Evolutionary conservation across 345 rosid genomes (phyloP), one percentile per base, ranked within the genome.

Genomic region (Salix udensis): DNA sequence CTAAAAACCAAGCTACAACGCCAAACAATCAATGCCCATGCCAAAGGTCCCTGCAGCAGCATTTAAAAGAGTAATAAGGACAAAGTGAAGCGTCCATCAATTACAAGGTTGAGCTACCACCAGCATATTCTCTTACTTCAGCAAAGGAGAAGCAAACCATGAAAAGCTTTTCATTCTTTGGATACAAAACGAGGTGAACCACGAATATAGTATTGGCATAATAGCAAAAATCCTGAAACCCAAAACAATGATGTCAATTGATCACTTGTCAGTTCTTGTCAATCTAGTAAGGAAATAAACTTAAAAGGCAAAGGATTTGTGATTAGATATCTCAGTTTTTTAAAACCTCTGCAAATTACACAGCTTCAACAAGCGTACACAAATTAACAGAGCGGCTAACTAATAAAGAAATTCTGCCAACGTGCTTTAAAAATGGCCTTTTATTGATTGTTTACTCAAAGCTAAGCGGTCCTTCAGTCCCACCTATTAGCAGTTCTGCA

Each of bases 141-240:
- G 98, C 94, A 87, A 95, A 95, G 23, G 98, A 90, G 85, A 93
- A 93, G 91, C 98, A 95, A 82, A 93, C 92, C 98, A 95, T 87
- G 86, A 93, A 95, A 74, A 95, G 87, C 91, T 93, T 95, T 81
- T 93, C 97, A 77, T 90, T 87, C 78, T 82, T 89, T 21, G 97
- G 93, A 82, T 88, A 90, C 4, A 95, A 75, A 82, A 95, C 93
- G 76, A 93, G 96, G 74, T 89, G 88, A 53, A 95, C 78, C 94
- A 91, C 86, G 89, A 95, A 95, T 77, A 95, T 95, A 65, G 97
- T 93, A 55, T 95, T 95, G 80, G 98, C 98, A 78, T 93, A 95
- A 81, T 95, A 95, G 85, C 98, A 95, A 80, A 95, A 95, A 80
- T 95, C 98, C 97, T 95, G 87, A 55, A 67, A 36, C 71, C 86